Conservation (phyloP, 2,329 filamentous ascomycete species). For the Colletotrichum truncatum region DNA sequence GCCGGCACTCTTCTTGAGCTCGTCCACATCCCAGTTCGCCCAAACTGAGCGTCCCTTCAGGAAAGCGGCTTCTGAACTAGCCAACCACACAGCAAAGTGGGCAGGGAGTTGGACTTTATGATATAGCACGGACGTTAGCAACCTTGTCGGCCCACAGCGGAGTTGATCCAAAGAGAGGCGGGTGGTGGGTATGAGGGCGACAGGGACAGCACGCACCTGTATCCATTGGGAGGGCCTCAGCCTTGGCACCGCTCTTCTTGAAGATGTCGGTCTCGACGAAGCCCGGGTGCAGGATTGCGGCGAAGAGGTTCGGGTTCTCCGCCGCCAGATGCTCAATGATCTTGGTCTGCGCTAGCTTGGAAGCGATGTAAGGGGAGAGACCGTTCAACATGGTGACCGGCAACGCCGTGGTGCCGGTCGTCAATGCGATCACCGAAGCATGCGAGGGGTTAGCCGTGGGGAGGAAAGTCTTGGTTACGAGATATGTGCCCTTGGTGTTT, state of each 20-base stretch:
- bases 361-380: slow-evolving; percentile 27
- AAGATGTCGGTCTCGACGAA: slow-evolving; percentile 36
- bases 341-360: slow-evolving; percentile 41
- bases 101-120: slow-evolving; percentile 44
- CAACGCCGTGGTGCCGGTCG: slow-evolving; percentile 32
- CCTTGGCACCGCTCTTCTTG: slow-evolving; percentile 32
- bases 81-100: slow-evolving; percentile 54
- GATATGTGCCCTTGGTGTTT: slow-evolving; percentile 59
- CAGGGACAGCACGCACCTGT: slow-evolving; percentile 26
- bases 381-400: slow-evolving; percentile 31
- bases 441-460: slow-evolving; percentile 38
- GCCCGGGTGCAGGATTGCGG: slow-evolving; percentile 35
- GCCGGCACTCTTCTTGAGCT: slow-evolving; percentile 45
- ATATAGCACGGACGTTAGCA: slow-evolving; percentile 6
- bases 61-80: slow-evolving; percentile 54
- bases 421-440: slow-evolving; percentile 32
- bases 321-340: slow-evolving; percentile 36
- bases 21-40: slow-evolving; percentile 61
- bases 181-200: not conserved
- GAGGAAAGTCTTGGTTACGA: slow-evolving; percentile 56
- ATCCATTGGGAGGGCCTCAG: slow-evolving; percentile 34
- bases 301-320: slow-evolving; percentile 36
- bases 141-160: not conserved
- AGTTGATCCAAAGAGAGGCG: not conserved
- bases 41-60: slow-evolving; percentile 56